Evolutionary conservation across 352 stramenopile species (phyloP).

Genomic region (Elongisporangium prolatum): DNA sequence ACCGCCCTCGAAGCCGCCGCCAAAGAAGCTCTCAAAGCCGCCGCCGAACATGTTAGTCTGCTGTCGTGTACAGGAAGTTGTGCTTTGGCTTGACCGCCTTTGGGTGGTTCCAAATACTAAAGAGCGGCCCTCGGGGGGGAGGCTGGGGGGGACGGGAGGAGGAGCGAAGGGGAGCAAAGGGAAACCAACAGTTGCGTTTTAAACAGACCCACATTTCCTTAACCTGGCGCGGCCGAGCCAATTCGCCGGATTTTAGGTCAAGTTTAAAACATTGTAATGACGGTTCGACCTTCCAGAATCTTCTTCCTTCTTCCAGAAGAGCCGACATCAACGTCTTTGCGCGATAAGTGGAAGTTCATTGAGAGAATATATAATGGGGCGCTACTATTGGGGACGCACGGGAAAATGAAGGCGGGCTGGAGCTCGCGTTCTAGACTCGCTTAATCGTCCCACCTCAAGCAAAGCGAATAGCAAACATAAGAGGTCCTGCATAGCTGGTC

Average conservation of each 20-base stretch:
- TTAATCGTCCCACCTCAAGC: neutral
- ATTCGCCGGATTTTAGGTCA: neutral
- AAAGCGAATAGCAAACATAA: conserved; percentile 14
- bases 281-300: conserved; percentile 16
- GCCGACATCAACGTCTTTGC: neutral
- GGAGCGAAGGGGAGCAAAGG: neutral
- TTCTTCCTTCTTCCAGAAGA: conserved; percentile 9
- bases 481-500: conserved; percentile 1
- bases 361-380: conserved; percentile 27
- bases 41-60: conserved; percentile 72
- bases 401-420: conserved; percentile 18
- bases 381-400: conserved; percentile 9
- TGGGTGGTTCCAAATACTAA: conserved; percentile 2
- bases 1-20: conserved; percentile 62
- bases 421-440: conserved; percentile 1
- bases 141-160: neutral
- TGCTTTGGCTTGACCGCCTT: conserved; percentile 10
- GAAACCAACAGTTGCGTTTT: conserved; percentile 7
- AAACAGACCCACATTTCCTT: conserved; percentile 3
- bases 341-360: neutral
- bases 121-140: conserved; percentile 4
- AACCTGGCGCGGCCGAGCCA: neutral
- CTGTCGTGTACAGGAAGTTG: conserved; percentile 3
- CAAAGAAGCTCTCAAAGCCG: conserved; percentile 86
- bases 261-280: conserved; percentile 1